Conservation (phyloP, 345 rosid species). For the Lumnitzera littorea region DNA sequence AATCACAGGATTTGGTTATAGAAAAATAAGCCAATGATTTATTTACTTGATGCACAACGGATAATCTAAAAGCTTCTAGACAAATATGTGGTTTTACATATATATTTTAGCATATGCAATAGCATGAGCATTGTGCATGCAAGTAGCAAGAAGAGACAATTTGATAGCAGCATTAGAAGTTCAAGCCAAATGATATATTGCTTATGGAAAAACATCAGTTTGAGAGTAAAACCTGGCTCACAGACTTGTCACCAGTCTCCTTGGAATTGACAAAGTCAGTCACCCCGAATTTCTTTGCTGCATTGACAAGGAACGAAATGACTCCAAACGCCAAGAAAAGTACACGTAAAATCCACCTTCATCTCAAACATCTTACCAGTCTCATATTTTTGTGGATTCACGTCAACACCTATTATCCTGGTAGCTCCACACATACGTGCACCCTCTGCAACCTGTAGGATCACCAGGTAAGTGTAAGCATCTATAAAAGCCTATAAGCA, state of each 20-base stretch:
- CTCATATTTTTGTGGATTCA: slow-evolving; percentile 57
- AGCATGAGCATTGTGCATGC: no score
- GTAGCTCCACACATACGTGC: slow-evolving; percentile 72
- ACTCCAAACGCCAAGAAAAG: neutral
- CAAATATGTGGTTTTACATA: no score
- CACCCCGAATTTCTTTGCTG: slow-evolving; percentile 72
- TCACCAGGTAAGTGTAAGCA: neutral
- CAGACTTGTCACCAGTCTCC: slow-evolving; percentile 34
- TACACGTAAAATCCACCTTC: neutral
- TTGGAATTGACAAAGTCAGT: slow-evolving; percentile 60
- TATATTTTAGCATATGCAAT: no score
- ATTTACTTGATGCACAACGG: no score
- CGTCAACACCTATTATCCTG: slow-evolving; percentile 71
- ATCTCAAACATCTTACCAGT: slow-evolving; percentile 34
- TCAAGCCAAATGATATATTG: no score
- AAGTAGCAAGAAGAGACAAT: no score
- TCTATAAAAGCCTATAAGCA: neutral
- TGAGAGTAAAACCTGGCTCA: slow-evolving; percentile 46
- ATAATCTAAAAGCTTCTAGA: no score
- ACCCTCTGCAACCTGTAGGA: slow-evolving; percentile 74
- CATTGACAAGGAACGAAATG: neutral
- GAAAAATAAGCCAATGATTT: no score
- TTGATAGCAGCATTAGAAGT: no score
- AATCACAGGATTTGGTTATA: no score
- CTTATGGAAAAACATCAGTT: no score